These are phyloP conservation scores for Apiotrichum montevideense DNA, from an alignment of 1,284 basidiomycete genomes.

Conservation along the genomic window DNA sequence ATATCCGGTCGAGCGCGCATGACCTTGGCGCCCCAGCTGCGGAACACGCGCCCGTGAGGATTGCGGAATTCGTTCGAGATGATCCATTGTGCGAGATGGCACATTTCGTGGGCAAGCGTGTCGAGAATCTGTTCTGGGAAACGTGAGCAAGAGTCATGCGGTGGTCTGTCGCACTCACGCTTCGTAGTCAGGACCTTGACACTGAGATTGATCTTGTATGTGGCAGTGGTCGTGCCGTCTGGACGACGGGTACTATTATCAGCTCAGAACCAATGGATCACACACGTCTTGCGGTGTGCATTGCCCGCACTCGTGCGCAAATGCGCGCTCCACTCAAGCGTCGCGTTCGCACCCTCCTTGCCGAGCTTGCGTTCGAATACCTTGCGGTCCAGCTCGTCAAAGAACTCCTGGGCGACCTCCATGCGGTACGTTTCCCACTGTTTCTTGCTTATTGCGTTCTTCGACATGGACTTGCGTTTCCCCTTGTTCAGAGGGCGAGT, in stretches of 20 bases:
- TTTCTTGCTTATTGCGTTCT: slow-evolving; percentile 10
- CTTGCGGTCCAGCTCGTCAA: slow-evolving; percentile 36
- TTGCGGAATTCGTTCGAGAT: slow-evolving; percentile 41
- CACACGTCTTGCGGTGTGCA: slow-evolving; percentile 24
- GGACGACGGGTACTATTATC: no score
- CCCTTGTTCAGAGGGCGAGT: no score
- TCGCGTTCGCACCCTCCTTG: slow-evolving; percentile 17
- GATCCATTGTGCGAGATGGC: slow-evolving; percentile 43
- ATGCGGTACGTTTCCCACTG: slow-evolving; percentile 27
- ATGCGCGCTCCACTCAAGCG: slow-evolving; percentile 38
- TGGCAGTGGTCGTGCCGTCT: slow-evolving; percentile 6
- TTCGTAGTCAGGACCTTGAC: slow-evolving; percentile 34
- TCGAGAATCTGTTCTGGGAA: slow-evolving; percentile 33
- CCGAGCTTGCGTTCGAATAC: slow-evolving; percentile 38
- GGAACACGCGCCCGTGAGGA: slow-evolving; percentile 43
- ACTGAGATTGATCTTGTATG: slow-evolving; percentile 28
- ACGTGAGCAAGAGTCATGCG: not conserved
- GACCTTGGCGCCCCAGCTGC: slow-evolving; percentile 41
- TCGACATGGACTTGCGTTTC: not conserved
- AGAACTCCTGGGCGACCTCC: slow-evolving; percentile 30
- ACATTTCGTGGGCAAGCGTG: slow-evolving; percentile 47
- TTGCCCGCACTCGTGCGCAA: slow-evolving; percentile 42
- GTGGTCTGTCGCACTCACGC: slow-evolving; percentile 15
- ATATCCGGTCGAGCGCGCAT: slow-evolving; percentile 39
- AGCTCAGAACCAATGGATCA: not conserved